Base-by-base conservation (phyloP, 371 early-diverging fungal genomes). In the Massospora cicadina region DNA sequence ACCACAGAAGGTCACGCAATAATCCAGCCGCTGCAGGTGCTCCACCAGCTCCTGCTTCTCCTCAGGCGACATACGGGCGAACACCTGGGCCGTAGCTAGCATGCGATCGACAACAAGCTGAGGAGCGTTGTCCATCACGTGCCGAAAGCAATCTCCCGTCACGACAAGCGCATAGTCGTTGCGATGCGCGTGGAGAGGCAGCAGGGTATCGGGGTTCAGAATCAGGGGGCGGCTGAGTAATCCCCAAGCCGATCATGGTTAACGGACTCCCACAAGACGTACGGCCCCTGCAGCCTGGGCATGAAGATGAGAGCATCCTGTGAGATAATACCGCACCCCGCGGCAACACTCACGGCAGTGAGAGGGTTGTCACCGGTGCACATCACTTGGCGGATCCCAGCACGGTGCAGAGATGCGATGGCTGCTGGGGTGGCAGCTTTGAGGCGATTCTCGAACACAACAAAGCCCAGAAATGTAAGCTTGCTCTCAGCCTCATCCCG, bases 31-130 rank as follows among this genome's bases (percentile, higher is more conserved):
- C 72, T 96, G 95, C 25, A 95, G 75, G 54, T 80, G 79, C 68
- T 89, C 88, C 0, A 98, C 94, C 3, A 98, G 77, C 66, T 90
- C 87, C 62, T 90, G 91, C 69, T 99, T 99, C 72, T 98, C 95
- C 67, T 94, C 98, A 0, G 99, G 99, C 0, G 95, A 95, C 98
- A 99, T 98, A 66, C 99, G 82, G 0, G 99, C 97, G 76, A 89
- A 99, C 31, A 99, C 83, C 26, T 87, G 87, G 5, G 87, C 87
- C 66, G 91, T 92, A 58, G 89, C 82, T n/a, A 60, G n/a, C 60
- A 60, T 60, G 12, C 7, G 3, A n/a, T 60, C 30, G 5, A 60
- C n/a, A 5, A 29, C 30, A 17, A 2, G 28, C 24, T 24, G 27
- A 25, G 57, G n/a, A 27, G 57, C 10, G 27, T 57, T 60, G 30